Evolutionary conservation across 148 eudicot species (phyloP).

Genomic region (Amaranthus palmeri): DNA sequence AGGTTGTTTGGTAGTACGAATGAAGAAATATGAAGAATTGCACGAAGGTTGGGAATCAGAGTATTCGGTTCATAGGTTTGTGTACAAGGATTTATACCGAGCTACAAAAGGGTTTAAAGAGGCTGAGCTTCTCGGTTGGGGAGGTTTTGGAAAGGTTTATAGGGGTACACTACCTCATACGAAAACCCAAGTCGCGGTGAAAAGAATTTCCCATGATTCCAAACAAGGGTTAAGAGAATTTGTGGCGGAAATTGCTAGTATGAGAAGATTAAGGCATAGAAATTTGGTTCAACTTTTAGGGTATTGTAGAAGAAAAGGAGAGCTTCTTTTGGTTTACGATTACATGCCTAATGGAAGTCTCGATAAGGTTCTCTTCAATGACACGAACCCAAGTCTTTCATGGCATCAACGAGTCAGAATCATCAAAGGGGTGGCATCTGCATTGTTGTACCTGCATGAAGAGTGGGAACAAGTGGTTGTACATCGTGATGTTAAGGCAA

Average conservation of each 20-base stretch:
- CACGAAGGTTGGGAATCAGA: conserved; percentile 23
- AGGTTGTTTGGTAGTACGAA: conserved; percentile 5
- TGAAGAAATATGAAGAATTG: conserved; percentile 16
- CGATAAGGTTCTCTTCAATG: conserved; percentile 34
- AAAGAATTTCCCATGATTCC: conserved; percentile 38
- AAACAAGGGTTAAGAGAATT: conserved; percentile 43
- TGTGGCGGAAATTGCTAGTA: conserved; percentile 39
- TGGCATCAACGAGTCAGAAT: conserved; percentile 51
- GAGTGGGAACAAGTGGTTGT: conserved; percentile 52
- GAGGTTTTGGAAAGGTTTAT: conserved; percentile 52
- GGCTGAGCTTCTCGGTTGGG: conserved; percentile 35
- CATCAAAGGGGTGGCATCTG: conserved; percentile 50
- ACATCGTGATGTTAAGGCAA: conserved; percentile 60
- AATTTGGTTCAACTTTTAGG: conserved; percentile 44
- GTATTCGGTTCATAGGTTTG: conserved; percentile 32
- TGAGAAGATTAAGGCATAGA: conserved; percentile 43
- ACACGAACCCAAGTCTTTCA: conserved; percentile 17
- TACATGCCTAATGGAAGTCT: conserved; percentile 67
- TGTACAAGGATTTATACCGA: conserved; percentile 33
- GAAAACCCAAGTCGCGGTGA: conserved; percentile 33
- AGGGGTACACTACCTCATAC: conserved; percentile 33
- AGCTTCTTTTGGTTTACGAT: conserved; percentile 52
- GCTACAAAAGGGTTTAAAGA: conserved; percentile 47
- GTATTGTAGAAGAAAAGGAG: conserved; percentile 39
- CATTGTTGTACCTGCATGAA: conserved; percentile 50